Conservation (phyloP, 2,329 filamentous ascomycete species). For the Rhinocladiella mackenziei region DNA sequence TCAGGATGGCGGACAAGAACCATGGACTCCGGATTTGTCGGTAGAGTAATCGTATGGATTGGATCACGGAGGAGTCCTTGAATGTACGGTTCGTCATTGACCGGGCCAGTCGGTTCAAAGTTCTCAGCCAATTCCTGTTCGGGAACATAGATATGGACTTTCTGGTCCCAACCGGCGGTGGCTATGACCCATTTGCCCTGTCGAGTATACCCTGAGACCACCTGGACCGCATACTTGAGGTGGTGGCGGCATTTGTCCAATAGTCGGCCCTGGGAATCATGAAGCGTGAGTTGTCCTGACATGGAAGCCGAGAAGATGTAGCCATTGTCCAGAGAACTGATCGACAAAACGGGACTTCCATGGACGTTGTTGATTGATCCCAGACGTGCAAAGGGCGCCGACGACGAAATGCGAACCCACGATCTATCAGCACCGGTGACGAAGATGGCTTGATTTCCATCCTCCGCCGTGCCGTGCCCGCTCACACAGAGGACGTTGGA, state of each 20-base stretch:
- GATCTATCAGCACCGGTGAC: conserved; percentile 24
- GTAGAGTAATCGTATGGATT: conserved; percentile 42
- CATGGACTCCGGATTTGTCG: conserved; percentile 56
- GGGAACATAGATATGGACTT: conserved; percentile 49
- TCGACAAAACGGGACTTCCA: conserved; percentile 50
- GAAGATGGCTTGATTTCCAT: conserved; percentile 11
- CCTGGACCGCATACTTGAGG: conserved; percentile 56
- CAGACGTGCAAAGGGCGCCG: conserved; percentile 11
- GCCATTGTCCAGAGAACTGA: conserved; percentile 40
- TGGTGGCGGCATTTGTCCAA: conserved; percentile 53
- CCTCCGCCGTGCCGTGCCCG: conserved; percentile 5
- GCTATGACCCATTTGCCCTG: conserved; percentile 35
- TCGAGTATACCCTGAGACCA: conserved; percentile 27
- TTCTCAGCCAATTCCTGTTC: conserved; percentile 18
- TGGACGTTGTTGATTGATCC: conserved; percentile 18
- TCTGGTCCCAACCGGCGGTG: conserved; percentile 60
- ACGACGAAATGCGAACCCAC: conserved; percentile 12
- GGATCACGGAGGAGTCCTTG: conserved; percentile 38
- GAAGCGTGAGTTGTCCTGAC: conserved; percentile 55
- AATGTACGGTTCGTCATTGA: conserved; percentile 19
- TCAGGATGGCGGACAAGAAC: conserved; percentile 52
- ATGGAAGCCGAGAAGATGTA: conserved; percentile 54
- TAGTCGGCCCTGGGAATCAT: conserved; percentile 33
- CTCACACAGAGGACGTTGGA: conserved; percentile 31
- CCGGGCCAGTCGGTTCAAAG: conserved; percentile 9